Evolutionary conservation across 768 basidiomycete genomes (phyloP), one percentile per base, ranked within the genome.

Genomic region (Lactarius tabidus): DNA sequence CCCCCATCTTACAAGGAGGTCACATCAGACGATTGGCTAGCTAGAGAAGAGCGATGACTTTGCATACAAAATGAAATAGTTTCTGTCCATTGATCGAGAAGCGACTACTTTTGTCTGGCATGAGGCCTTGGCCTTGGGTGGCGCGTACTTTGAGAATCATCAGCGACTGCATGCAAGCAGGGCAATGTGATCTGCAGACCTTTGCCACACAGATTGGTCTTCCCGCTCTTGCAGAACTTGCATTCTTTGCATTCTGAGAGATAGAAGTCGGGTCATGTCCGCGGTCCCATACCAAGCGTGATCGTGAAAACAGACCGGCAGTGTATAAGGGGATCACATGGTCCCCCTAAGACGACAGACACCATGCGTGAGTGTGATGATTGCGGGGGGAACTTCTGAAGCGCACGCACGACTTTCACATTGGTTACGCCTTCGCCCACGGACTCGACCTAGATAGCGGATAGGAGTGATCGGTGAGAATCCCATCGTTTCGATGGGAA

Each of bases 291-390:
- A 63, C 18, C 33, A 18, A 15, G 17, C 26, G 33, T 28, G n/a
- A 31, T 41, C 20, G 54, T 23, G 31, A 26, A 38, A 2, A 36
- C 67, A 39, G 28, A 90, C 94, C 94, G 53, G 95, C 95, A 35
- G 94, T 98, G 76, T 98, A 95, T 59, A 99, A 85, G 23, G 97
- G 97, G 69, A 99, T 86, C 71, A 98, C 97, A 81, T 98, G 96
- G 75, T 99, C 96, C 28, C 96, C 97, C 82, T 84, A 63, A 38
- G 38, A 41, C 59, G 38, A 58, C 29, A 31, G 55, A 29, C 29
- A 31, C 63, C 28, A 56, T 29, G 31, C 17, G 41, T 59, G 51
- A 54, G 59, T 26, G 57, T 57, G 45, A 60, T 57, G 45, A 58
- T 45, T 51, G 45, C 29, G 39, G 36, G 31, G 33, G n/a, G 53